Evolutionary conservation across 352 stramenopile species (phyloP), one percentile per base, ranked within the genome.

Genomic region (Globisporangium abappressorium): DNA sequence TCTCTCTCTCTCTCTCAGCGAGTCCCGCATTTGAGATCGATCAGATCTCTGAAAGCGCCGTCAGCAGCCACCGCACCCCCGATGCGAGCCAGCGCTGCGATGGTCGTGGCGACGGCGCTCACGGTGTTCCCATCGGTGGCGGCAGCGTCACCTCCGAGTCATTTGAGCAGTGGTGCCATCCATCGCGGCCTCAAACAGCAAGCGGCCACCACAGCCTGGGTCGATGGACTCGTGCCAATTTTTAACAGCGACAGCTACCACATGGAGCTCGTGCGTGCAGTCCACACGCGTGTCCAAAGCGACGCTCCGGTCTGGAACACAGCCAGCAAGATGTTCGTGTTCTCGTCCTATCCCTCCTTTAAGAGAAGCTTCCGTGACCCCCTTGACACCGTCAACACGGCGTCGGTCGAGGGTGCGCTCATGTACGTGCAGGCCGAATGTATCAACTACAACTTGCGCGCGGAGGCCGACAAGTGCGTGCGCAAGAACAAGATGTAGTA

Each of bases 401-500:
- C 73, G 3, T 82, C 72, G 11, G 74, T 87, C 12, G 80, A 87
- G 70, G 72, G 76, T 24, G 77, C 71, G 4, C 71, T 84, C 33
- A 85, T 79, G 71, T 81, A 85, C 66, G 70, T 89, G 2, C 71
- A 81, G 69, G 80, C 76, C 14, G 80, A 89, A 61, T 67, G 71
- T 28, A 84, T 89, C 72, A 84, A 82, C 66, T 76, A 77, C 66
- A 74, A 76, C 60, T 68, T 66, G 6, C 73, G 73, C 30, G 18
- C 54, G 5, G 28, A 24, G 66, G 72, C 30, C 22, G 4, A 53
- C 34, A 38, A 54, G 34, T 67, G 51, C 51, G 22, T 47, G 61
- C 85, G 87, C 62, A 95, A 95, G 80, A 93, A 91, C 71, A 77
- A 85, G 14, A 89, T 92, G 71, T 66, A 80, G 53, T 88, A 90